Evolutionary conservation across 768 basidiomycete species (phyloP).

Genomic region (Galerina marginata): DNA sequence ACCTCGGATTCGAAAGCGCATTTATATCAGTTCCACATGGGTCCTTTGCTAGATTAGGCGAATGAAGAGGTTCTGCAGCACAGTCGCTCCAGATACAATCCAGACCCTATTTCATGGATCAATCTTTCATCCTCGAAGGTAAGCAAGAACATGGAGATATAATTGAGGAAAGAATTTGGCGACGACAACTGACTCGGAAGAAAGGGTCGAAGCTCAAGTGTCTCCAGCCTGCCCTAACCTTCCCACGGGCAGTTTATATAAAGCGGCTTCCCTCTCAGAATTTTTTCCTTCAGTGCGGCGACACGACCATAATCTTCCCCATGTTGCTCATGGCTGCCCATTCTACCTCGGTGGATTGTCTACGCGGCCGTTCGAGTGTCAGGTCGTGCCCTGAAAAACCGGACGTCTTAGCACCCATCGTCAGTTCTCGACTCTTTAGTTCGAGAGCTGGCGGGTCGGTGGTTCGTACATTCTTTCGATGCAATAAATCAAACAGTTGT

Average conservation of each 20-base stretch:
- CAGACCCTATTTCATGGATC: neutral
- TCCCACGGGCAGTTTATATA: slow-evolving; percentile 37
- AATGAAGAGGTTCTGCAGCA: neutral
- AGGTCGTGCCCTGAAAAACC: slow-evolving; percentile 77
- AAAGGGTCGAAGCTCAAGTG: neutral
- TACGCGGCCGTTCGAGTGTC: slow-evolving; percentile 89
- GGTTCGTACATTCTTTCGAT: slow-evolving; percentile 52
- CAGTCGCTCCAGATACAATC: neutral
- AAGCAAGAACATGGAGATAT: no score
- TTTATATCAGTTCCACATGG: slow-evolving; percentile 13
- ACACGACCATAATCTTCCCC: slow-evolving; percentile 80
- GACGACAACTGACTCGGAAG: neutral
- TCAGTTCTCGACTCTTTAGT: slow-evolving; percentile 45
- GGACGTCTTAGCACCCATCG: slow-evolving; percentile 85
- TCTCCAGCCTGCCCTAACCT: slow-evolving; percentile 40
- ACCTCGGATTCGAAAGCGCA: slow-evolving; percentile 4
- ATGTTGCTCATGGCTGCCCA: slow-evolving; percentile 86
- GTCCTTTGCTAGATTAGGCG: slow-evolving; percentile 9
- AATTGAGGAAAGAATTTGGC: neutral
- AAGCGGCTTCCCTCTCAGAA: slow-evolving; percentile 16
- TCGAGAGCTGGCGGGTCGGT: slow-evolving; percentile 79
- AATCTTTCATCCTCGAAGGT: neutral
- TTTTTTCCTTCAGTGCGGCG: slow-evolving; percentile 70
- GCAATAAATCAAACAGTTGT: neutral
- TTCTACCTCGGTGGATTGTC: slow-evolving; percentile 36